Base-by-base conservation (phyloP, 305 asterid genomes). In the Fraxinus velutina region DNA sequence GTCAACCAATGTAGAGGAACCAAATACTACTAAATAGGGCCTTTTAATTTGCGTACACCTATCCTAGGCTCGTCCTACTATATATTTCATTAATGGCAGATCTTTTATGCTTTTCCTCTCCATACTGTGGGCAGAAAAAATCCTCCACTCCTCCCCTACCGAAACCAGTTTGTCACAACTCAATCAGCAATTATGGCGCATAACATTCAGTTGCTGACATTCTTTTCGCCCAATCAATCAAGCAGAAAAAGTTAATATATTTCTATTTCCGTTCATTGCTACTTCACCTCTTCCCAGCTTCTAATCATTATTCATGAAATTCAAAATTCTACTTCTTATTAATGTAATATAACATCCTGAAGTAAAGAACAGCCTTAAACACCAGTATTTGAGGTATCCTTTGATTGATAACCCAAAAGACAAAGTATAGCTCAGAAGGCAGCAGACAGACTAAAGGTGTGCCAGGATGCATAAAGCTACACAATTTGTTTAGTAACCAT, bases 341-440 rank as follows among this genome's bases (percentile, higher is more conserved):
- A 68, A 30, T 73, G 76, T 81, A 55, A 73, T 57, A 30, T 32
- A 79, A 57, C 33, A 75, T 37, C 73, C 79, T 30, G 72, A 78
- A 68, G 84, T 78, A 32, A 52, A 68, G 79, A 78, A 32, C 57
- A 47, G 34, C 62, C 50, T 37, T 42, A 47, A 77, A 27, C 66
- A 77, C 60, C 71, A 37, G 73, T 68, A 72, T 39, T 39, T 33
- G 80, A 73, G n/a, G 55, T 71, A 15, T 15, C 57, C 73, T 76
- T 66, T n/a, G 12, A 33, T 62, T 52, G 64, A 64, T 71, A 76
- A 22, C 62, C 70, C 57, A 66, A 75, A 29, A 27, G 36, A n/a
- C 15, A 3, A 12, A 50, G 33, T 21, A 47, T 30, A 62, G 33
- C 13, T 44, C 64, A 30, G 74, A 79, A 21, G 68, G 62, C 66